Conservation (phyloP, 192 early-diverging fungal species). For the Backusella morwellensis region DNA sequence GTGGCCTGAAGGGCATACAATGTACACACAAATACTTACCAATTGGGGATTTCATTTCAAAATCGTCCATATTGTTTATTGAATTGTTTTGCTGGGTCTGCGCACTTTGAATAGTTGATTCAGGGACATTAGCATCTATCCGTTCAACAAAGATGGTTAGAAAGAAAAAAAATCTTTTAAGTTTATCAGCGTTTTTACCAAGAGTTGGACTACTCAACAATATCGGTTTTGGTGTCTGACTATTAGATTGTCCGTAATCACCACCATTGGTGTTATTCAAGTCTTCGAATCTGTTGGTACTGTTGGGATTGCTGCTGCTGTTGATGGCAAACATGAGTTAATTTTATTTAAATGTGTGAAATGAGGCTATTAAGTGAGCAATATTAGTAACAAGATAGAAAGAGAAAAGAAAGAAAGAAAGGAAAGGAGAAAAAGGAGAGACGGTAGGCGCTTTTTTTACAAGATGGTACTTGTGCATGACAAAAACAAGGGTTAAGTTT, state of each 20-base stretch:
- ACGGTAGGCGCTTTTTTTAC: not conserved
- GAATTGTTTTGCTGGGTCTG: not conserved
- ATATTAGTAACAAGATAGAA: not conserved
- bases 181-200: not conserved
- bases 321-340: not conserved
- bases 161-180: not conserved
- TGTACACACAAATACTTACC: not conserved
- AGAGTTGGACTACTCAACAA: not conserved
- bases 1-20: not conserved
- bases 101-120: not conserved
- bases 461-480: not conserved
- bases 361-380: not conserved
- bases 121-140: conserved; percentile 1
- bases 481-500: not conserved
- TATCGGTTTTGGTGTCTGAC: conserved; percentile 5
- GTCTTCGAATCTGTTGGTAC: not conserved
- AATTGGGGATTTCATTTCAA: conserved; percentile 27
- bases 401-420: not conserved
- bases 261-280: not conserved
- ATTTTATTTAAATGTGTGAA: not conserved
- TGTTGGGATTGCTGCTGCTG: not conserved
- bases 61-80: conserved; percentile 23
- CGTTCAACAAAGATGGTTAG: not conserved
- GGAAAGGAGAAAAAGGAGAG: not conserved
- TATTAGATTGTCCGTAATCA: not conserved